Evolutionary conservation across 257 asterid genomes (phyloP).

Genomic region (Oldenlandia corymbosa): DNA sequence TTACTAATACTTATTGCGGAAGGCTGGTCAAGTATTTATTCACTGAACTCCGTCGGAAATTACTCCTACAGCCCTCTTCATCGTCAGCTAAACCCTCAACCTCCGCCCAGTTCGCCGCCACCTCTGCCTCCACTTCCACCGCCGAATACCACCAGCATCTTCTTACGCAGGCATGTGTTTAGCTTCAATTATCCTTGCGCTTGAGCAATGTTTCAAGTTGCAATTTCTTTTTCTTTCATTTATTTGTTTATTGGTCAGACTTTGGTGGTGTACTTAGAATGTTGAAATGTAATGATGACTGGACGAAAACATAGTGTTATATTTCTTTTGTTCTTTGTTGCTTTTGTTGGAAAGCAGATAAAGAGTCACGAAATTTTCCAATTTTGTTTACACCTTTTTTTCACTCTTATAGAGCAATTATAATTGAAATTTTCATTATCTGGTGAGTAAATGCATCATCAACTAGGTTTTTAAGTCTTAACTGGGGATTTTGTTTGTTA

Average conservation of each 20-base stretch:
- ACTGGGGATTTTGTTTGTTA: no score
- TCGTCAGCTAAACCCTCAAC: conserved; percentile 3
- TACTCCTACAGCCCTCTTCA: conserved; percentile 14
- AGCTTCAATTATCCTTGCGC: not conserved
- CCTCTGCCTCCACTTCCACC: not conserved
- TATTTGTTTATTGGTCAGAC: not conserved
- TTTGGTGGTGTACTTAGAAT: not conserved
- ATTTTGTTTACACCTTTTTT: no score
- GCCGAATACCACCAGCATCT: conserved; percentile 10
- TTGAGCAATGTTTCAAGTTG: not conserved
- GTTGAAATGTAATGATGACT: not conserved
- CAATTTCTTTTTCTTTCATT: no score
- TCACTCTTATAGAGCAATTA: no score
- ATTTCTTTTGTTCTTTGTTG: no score
- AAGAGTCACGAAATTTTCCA: conserved; percentile 66
- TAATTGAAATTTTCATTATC: no score
- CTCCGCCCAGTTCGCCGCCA: no score
- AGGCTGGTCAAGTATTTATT: no score
- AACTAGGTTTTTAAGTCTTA: no score
- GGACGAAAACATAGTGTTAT: not conserved
- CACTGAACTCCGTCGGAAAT: not conserved
- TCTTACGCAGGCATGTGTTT: conserved; percentile 8
- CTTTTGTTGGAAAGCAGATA: conserved; percentile 26
- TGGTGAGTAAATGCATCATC: no score
- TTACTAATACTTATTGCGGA: no score